Evolutionary conservation across 1,284 basidiomycete species (phyloP).

Genomic region (Austropuccinia psidii): DNA sequence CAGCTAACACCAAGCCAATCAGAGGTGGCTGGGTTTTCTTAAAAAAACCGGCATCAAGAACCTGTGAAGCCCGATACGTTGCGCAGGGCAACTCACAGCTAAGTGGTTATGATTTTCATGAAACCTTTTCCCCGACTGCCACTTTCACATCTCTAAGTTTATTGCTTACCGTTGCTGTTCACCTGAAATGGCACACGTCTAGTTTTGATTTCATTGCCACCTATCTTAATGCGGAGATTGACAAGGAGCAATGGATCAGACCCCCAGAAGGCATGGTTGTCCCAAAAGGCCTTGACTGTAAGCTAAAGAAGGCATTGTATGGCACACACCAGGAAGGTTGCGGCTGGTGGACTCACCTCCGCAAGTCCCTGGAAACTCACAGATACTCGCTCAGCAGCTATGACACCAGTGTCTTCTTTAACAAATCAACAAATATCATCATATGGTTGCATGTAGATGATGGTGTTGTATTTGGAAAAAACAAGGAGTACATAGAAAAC

Average conservation of each 20-base stretch:
- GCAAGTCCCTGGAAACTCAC: too few species aligned
- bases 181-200: background rate
- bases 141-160: slow-evolving; percentile 8
- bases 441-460: slow-evolving; percentile 19
- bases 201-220: slow-evolving; percentile 15
- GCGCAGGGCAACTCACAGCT: background rate
- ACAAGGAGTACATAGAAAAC: too few species aligned
- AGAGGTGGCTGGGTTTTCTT: too few species aligned
- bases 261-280: background rate
- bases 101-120: slow-evolving; percentile 1
- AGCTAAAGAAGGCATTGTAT: background rate
- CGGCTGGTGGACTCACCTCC: slow-evolving; percentile 9
- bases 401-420: too few species aligned
- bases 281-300: background rate
- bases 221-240: slow-evolving; percentile 10
- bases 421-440: background rate
- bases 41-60: too few species aligned
- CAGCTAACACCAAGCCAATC: too few species aligned
- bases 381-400: too few species aligned
- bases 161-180: background rate
- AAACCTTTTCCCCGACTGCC: background rate
- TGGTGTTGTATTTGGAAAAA: background rate
- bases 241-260: slow-evolving; percentile 7
- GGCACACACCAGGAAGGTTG: background rate
- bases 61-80: slow-evolving; percentile 6